These are phyloP conservation scores for Amanita polypyramis DNA, from an alignment of 768 basidiomycete species.

Conservation along the genomic window DNA sequence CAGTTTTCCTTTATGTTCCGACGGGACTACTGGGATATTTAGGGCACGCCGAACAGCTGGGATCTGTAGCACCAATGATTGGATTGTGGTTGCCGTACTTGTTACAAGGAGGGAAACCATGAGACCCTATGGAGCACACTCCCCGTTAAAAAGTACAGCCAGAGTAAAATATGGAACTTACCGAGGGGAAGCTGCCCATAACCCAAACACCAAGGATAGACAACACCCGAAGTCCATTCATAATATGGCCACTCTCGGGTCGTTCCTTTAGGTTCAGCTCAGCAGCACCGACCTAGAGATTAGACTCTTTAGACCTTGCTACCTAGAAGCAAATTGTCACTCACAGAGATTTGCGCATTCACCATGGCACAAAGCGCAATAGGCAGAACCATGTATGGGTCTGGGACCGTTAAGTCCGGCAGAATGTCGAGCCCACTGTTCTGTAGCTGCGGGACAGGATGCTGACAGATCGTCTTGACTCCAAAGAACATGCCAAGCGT, in stretches of 20 bases:
- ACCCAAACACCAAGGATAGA: constrained; percentile 36
- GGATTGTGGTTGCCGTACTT: constrained; percentile 32
- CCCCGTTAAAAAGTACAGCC: not conserved
- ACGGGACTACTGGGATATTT: constrained; percentile 25
- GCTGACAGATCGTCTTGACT: constrained; percentile 55
- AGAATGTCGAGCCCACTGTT: constrained; percentile 67
- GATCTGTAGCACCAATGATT: constrained; percentile 36
- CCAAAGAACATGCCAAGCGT: constrained; percentile 81
- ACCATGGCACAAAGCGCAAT: constrained; percentile 43
- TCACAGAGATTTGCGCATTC: constrained; percentile 44
- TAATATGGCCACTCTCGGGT: constrained; percentile 52
- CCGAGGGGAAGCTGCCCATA: constrained; percentile 52
- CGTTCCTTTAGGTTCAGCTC: constrained; percentile 41
- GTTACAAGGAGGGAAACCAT: constrained; percentile 32
- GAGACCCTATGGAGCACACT: constrained; percentile 22
- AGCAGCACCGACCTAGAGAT: constrained; percentile 32
- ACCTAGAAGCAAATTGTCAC: not conserved
- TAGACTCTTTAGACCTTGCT: constrained; percentile 1
- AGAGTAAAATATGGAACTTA: constrained; percentile 25
- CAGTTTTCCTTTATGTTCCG: constrained; percentile 18
- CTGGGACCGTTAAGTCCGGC: constrained; percentile 68
- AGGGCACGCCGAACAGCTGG: constrained; percentile 29
- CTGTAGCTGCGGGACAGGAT: constrained; percentile 66
- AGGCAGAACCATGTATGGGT: constrained; percentile 72
- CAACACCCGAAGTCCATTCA: constrained; percentile 57